Conservation (phyloP, 352 stramenopile species). For the Pythium phragmiticola region DNA sequence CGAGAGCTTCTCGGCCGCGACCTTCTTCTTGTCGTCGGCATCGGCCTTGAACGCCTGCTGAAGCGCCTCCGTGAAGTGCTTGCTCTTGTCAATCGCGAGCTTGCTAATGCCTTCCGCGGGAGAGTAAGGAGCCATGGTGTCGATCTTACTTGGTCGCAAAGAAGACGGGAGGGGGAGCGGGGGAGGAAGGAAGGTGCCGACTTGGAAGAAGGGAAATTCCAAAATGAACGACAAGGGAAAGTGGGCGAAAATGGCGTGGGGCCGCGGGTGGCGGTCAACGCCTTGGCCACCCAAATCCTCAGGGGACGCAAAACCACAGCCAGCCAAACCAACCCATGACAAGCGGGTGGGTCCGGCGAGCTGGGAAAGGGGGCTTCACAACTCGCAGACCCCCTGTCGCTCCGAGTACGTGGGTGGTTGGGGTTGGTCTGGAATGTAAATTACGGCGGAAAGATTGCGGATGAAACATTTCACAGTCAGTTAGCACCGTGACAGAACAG, state of each 20-base stretch:
- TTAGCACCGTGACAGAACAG: not conserved
- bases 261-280: no score
- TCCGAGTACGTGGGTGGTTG: constrained; percentile 17
- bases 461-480: constrained; percentile 6
- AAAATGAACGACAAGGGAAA: constrained; percentile 48
- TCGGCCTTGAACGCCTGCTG: constrained; percentile 66
- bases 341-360: not conserved
- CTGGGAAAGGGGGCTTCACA: constrained; percentile 28
- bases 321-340: constrained; percentile 21
- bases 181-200: constrained; percentile 20
- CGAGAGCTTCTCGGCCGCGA: constrained; percentile 83
- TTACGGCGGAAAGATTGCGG: constrained; percentile 8
- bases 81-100: constrained; percentile 88
- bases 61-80: constrained; percentile 86
- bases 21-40: constrained; percentile 70
- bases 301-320: constrained; percentile 6
- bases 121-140: constrained; percentile 81
- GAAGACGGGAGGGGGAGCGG: constrained; percentile 26
- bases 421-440: constrained; percentile 15
- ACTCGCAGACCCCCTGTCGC: constrained; percentile 9
- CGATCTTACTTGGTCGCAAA: constrained; percentile 24
- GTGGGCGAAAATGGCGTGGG: not conserved
- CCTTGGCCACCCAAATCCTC: constrained; percentile 9
- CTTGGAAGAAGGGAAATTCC: constrained; percentile 73
- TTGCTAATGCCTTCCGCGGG: constrained; percentile 80